Evolutionary conservation across 2,329 filamentous ascomycete genomes (phyloP).

Genomic region (Pseudogymnoascus sp.): DNA sequence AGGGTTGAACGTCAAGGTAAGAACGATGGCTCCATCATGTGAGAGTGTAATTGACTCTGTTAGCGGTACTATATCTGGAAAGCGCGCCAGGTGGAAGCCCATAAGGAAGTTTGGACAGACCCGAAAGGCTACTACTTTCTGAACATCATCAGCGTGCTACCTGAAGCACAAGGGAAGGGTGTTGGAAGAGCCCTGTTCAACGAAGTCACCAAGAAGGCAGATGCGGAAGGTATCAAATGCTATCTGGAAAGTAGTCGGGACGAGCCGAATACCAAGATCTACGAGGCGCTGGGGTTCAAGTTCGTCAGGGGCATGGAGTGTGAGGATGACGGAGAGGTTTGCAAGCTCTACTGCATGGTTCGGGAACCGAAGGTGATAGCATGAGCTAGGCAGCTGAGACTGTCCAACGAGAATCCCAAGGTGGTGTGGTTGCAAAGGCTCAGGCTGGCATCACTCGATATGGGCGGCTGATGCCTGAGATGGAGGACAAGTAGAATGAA

Average conservation of each 20-base stretch:
- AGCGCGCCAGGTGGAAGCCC: conserved; percentile 51
- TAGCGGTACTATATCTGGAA: conserved; percentile 69
- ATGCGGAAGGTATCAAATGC: conserved; percentile 54
- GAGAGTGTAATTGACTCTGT: not conserved
- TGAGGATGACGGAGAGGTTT: conserved; percentile 50
- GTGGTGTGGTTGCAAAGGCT: not conserved
- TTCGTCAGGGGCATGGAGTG: conserved; percentile 59
- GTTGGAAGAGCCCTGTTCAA: conserved; percentile 58
- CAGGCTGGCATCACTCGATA: not conserved
- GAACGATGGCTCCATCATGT: conserved; percentile 13
- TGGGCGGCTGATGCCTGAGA: not conserved
- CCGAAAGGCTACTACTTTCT: conserved; percentile 65
- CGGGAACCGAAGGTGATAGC: conserved; percentile 31
- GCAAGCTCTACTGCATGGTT: conserved; percentile 44
- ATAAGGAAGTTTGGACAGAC: conserved; percentile 56
- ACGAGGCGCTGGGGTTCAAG: conserved; percentile 60
- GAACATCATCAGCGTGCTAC: conserved; percentile 64
- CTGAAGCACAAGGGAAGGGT: conserved; percentile 56
- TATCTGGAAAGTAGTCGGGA: conserved; percentile 65
- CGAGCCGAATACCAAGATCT: conserved; percentile 62
- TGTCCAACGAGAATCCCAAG: not conserved
- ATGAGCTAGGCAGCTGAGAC: not conserved
- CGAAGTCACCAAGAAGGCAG: conserved; percentile 53
- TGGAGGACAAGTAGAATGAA: not conserved
- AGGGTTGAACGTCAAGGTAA: conserved; percentile 53